Base-by-base conservation (phyloP, 225 moss, liverwort and hornwort species). In the Neckera pumila region DNA sequence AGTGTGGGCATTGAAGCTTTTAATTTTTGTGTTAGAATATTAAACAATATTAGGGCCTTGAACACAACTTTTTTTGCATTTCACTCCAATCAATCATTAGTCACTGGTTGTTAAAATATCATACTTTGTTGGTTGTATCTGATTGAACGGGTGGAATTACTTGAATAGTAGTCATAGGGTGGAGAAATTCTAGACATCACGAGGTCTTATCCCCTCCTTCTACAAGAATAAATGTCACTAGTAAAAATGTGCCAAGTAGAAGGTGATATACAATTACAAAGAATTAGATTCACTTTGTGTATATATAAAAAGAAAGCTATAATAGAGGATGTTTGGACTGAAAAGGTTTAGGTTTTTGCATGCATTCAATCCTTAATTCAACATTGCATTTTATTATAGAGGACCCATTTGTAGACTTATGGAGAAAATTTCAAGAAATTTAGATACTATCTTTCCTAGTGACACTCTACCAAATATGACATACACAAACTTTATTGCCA, bases 301-400 rank as follows among this genome's bases (percentile, higher is more conserved):
- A 34, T 65, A 19, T 17, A 65, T 2, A 34, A 36, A 19, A 5
- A 0, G 10, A 34, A 65, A 34, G 18, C 6, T 3, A 66, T 36
- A 20, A 21, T 66, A 21, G 4, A 67, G 12, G n/a, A 34, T 65
- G 18, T 66, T 20, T n/a, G n/a, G 36, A 36, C n/a, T n/a, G 66
- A n/a, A 66, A 67, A 3, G 10, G 3, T 66, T 36, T 1, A 22
- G 0, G 0, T n/a, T 67, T 66, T 67, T 1, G 0, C 6, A n/a
- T 7, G 21, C 12, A n/a, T 67, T 67, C n/a, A n/a, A 20, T 5
- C 20, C n/a, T n/a, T n/a, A 22, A 67, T 70, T 40, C 25, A 70
- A 70, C 8, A 69, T 38, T 42, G 9, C 27, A 15, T 26, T 43
- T 71, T 43, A 14, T 2, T 8, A 1, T 40, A 42, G 42, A 71